phyloP scores from a whole-genome alignment of 2,329 filamentous ascomycete species.

The Calonectria hawksworthii region DNA sequence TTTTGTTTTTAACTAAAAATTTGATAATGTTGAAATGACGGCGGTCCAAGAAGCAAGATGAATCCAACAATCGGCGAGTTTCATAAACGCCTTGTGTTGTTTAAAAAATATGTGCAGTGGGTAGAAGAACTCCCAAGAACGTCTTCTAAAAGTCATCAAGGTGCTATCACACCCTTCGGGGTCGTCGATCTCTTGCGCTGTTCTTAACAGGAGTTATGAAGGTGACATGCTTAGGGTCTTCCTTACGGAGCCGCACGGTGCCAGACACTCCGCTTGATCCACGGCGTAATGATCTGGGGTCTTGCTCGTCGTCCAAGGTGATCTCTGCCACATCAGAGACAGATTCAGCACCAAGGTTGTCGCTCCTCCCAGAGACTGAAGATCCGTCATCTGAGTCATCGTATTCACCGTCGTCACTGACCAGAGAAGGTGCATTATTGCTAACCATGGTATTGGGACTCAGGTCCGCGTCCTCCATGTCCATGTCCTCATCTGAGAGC shows the following conservation, averaged over 20 bases:
- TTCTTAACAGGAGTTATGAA: slow-evolving; percentile 67
- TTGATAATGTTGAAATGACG: slow-evolving; percentile 45
- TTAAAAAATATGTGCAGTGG: slow-evolving; percentile 21
- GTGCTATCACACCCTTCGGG: slow-evolving; percentile 44
- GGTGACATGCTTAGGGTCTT: slow-evolving; percentile 68
- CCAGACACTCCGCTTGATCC: slow-evolving; percentile 59
- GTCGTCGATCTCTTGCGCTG: slow-evolving; percentile 51
- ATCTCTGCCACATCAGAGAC: slow-evolving; percentile 74
- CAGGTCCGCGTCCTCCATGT: slow-evolving; percentile 71
- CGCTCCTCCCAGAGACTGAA: slow-evolving; percentile 69
- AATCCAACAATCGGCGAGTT: slow-evolving; percentile 42
- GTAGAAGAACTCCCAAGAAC: background rate
- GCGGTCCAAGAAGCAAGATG: slow-evolving; percentile 45
- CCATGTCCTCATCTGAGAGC: slow-evolving; percentile 62
- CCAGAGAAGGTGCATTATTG: slow-evolving; percentile 83
- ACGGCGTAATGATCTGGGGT: slow-evolving; percentile 60
- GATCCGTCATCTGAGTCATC: slow-evolving; percentile 79
- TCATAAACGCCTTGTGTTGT: slow-evolving; percentile 25
- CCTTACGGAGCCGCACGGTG: slow-evolving; percentile 66
- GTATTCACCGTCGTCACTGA: slow-evolving; percentile 85
- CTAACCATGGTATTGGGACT: slow-evolving; percentile 79
- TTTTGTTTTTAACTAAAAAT: slow-evolving; percentile 46
- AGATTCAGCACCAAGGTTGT: slow-evolving; percentile 70
- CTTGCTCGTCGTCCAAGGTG: slow-evolving; percentile 70
- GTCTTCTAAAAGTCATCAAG: background rate